Percentiles rank a stretch among this genome's conserved stretches.
Conservation (phyloP, 176 grass and related monocot genomes). For the Carex pumila region DNA sequence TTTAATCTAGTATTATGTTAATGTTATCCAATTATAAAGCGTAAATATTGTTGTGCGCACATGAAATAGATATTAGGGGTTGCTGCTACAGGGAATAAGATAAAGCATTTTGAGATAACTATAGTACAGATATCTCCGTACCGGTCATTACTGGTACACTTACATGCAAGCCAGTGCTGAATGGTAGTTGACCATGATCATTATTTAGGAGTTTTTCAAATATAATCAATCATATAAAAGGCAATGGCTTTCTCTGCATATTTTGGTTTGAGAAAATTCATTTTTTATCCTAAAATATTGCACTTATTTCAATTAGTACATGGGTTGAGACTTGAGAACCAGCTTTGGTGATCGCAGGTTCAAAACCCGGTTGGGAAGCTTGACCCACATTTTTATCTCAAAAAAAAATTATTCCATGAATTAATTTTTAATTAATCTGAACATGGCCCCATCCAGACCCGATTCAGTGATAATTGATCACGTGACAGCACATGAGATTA, state of each 20-base stretch:
- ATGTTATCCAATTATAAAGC: not conserved
- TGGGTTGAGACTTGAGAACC: too few species aligned
- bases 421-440: not conserved
- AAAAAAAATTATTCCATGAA: not conserved
- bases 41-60: too few species aligned
- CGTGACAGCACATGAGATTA: not conserved
- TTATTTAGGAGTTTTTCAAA: not conserved
- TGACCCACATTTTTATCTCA: too few species aligned
- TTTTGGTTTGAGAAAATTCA: not conserved
- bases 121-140: not conserved
- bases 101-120: not conserved
- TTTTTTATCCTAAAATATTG: not conserved
- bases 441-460: too few species aligned
- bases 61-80: not conserved
- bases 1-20: not conserved
- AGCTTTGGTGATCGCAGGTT: too few species aligned
- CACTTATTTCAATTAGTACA: not conserved
- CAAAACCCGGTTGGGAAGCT: too few species aligned
- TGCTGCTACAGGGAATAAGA: not conserved
- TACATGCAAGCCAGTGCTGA: not conserved
- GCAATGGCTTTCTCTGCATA: not conserved
- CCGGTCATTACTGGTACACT: not conserved
- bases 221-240: not conserved
- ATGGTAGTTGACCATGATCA: not conserved
- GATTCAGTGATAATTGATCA: not conserved